These are phyloP conservation scores for Hypericum perforatum DNA, from an alignment of 345 rosid genomes.

Conservation along the genomic window DNA sequence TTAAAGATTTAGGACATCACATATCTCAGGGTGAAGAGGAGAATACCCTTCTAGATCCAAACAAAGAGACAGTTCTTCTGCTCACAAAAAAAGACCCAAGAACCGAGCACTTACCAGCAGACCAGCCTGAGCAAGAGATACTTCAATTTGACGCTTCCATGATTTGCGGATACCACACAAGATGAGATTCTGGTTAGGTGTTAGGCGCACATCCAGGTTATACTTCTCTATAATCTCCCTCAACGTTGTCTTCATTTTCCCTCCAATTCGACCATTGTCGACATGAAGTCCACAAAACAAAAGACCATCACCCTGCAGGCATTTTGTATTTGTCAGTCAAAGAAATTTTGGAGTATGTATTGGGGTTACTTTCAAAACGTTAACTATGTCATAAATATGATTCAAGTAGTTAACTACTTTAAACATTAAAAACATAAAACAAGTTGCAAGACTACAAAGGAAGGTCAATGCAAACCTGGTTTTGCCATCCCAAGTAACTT, in stretches of 20 bases:
- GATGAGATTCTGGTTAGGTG: conserved; percentile 85
- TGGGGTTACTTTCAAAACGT: no score
- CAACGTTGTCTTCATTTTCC: conserved; percentile 77
- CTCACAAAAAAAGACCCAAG: background rate
- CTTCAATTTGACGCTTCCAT: conserved; percentile 78
- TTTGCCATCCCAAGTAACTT: conserved; percentile 96
- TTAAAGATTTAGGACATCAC: no score
- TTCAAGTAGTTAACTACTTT: no score
- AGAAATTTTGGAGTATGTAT: no score
- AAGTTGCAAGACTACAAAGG: background rate
- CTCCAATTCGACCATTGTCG: conserved; percentile 84
- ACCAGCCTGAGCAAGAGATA: conserved; percentile 86
- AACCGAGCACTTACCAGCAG: conserved; percentile 49
- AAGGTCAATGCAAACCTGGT: conserved; percentile 46
- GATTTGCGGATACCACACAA: conserved; percentile 71
- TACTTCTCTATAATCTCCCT: conserved; percentile 93
- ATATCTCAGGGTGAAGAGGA: no score
- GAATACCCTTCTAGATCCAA: background rate
- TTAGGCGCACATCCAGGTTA: conserved; percentile 68
- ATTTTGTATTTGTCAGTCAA: background rate
- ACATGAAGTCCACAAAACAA: conserved; percentile 88
- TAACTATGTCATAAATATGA: no score
- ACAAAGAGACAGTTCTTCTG: background rate
- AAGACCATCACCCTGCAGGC: conserved; percentile 64
- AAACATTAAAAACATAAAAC: background rate